Evolutionary conservation across 345 rosid species (phyloP).

Genomic region (Citrus australasica): DNA sequence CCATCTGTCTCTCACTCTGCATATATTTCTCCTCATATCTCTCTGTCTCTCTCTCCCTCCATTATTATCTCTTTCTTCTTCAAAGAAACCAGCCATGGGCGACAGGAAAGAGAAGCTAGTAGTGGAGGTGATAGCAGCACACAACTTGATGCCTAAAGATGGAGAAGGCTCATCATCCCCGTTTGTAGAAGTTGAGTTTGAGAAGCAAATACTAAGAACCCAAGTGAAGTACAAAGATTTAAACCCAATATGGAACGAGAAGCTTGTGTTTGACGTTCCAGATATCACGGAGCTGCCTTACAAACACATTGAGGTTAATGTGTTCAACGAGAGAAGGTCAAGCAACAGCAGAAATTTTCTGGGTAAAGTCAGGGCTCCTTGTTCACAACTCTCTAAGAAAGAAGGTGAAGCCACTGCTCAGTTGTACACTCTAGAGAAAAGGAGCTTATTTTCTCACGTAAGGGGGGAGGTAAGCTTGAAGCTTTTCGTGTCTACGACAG

Average conservation of each 20-base stretch:
- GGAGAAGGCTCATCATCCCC: constrained; percentile 78
- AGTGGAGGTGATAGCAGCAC: constrained; percentile 66
- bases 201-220: constrained; percentile 51
- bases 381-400: constrained; percentile 34
- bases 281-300: constrained; percentile 53
- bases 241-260: constrained; percentile 80
- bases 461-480: constrained; percentile 65
- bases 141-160: constrained; percentile 77
- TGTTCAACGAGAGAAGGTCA: constrained; percentile 61
- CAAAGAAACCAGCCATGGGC: constrained; percentile 11
- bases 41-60: neutral
- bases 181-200: constrained; percentile 69
- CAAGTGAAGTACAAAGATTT: constrained; percentile 56
- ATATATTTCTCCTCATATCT: neutral
- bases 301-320: constrained; percentile 46
- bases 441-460: constrained; percentile 65
- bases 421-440: constrained; percentile 58
- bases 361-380: constrained; percentile 58
- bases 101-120: constrained; percentile 54
- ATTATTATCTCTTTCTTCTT: neutral
- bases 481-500: constrained; percentile 39
- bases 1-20: neutral
- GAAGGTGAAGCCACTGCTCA: constrained; percentile 47
- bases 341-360: constrained; percentile 53
- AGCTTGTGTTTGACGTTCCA: constrained; percentile 50